A percentile compares a stretch with the other conserved stretches of the same genome.
These are phyloP conservation scores for Gossypium schwendimanii DNA, from an alignment of 441 rosid genomes.

Conservation along the genomic window DNA sequence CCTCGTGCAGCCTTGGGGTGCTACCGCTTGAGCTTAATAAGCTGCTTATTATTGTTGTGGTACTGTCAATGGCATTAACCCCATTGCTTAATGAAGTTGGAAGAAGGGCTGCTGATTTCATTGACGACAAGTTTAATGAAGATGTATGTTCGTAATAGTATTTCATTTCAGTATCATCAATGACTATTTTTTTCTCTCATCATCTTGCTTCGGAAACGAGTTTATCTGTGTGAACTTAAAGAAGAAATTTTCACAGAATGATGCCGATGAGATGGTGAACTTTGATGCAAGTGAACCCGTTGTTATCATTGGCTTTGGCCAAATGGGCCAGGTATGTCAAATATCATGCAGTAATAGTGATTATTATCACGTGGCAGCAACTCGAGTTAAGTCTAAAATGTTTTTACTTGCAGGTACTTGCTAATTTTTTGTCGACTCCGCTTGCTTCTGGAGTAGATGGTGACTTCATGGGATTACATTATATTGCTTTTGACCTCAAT, in stretches of 20 bases:
- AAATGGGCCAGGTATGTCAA: slow-evolving; percentile 80
- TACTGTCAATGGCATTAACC: slow-evolving; percentile 95
- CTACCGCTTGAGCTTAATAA: slow-evolving; percentile 98
- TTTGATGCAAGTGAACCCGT: slow-evolving; percentile 74
- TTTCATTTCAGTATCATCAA: slow-evolving; percentile 7
- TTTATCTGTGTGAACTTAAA: slow-evolving; percentile 9
- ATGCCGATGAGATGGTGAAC: slow-evolving; percentile 39
- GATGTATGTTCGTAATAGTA: slow-evolving; percentile 30
- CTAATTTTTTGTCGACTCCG: slow-evolving; percentile 82
- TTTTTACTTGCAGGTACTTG: slow-evolving; percentile 56
- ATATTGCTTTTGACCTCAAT: slow-evolving; percentile 84
- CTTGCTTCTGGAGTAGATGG: slow-evolving; percentile 64
- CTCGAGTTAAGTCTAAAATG: slow-evolving; percentile 10
- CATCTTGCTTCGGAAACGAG: not conserved
- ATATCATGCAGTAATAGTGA: slow-evolving; percentile 1
- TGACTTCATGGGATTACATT: slow-evolving; percentile 63
- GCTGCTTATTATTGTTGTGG: slow-evolving; percentile 91
- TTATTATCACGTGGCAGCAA: slow-evolving; percentile 1
- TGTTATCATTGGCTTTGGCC: slow-evolving; percentile 88
- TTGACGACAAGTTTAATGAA: slow-evolving; percentile 44
- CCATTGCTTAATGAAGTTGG: slow-evolving; percentile 85
- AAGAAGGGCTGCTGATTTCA: slow-evolving; percentile 70
- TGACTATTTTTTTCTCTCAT: not conserved
- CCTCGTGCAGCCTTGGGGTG: slow-evolving; percentile 74
- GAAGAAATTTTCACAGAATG: slow-evolving; percentile 36